Conservation (phyloP, 768 basidiomycete genomes). For the Rubroboletus satanas region DNA sequence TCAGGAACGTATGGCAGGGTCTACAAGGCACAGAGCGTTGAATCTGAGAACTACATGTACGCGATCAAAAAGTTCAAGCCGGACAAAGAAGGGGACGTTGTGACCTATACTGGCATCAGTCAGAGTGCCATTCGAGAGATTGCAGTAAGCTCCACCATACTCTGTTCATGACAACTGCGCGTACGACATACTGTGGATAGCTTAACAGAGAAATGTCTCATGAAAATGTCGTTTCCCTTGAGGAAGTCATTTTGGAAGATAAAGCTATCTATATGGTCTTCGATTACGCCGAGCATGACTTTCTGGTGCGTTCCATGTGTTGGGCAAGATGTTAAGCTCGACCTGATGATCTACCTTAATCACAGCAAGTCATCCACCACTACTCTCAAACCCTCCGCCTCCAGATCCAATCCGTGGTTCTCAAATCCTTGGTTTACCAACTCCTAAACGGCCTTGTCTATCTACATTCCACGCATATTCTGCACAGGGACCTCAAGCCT, state of each 20-base stretch:
- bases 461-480: constrained; percentile 90
- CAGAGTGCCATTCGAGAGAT: constrained; percentile 98
- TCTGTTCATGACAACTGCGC: constrained; percentile 15
- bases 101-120: constrained; percentile 95
- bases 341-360: background rate
- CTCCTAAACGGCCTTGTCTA: constrained; percentile 92
- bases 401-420: constrained; percentile 68
- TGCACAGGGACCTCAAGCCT: constrained; percentile 97
- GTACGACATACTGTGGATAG: constrained; percentile 35
- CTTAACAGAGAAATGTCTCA: constrained; percentile 87
- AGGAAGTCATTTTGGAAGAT: constrained; percentile 95
- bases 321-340: background rate
- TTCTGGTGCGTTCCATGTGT: constrained; percentile 60
- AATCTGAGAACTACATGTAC: constrained; percentile 66
- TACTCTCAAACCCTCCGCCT: constrained; percentile 87
- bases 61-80: constrained; percentile 99
- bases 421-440: constrained; percentile 93
- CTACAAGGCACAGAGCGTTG: constrained; percentile 87
- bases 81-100: constrained; percentile 96
- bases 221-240: constrained; percentile 85
- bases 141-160: constrained; percentile 52
- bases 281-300: constrained; percentile 98
- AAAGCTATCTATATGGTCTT: constrained; percentile 99
- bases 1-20: constrained; percentile 98
- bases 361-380: constrained; percentile 97